Evolutionary conservation across 768 basidiomycete genomes (phyloP), one percentile per base, ranked within the genome.

Genomic region (Boletus sp.): DNA sequence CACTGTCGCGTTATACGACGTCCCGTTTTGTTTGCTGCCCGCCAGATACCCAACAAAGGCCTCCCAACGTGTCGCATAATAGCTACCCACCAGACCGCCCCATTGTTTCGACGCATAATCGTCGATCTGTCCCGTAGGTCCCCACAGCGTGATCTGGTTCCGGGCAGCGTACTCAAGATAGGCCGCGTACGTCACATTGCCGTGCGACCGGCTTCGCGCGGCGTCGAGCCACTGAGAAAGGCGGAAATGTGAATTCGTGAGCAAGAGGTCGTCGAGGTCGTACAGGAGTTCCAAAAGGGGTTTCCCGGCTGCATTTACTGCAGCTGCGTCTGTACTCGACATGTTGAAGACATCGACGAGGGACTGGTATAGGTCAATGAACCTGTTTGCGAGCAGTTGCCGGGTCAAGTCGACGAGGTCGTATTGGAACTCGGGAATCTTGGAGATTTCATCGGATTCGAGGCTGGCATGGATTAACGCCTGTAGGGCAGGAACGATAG

Each of bases 61-160:
- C 54, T 56, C 54, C 76, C 76, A 77, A 2, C 76, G 67, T 36
- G 52, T 35, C 0, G 41, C 54, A 61, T 77, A 77, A 62, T 77
- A 77, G 5, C 61, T 64, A 11, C 68, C 62, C 33, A 77, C 70
- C 48, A 77, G 69, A 5, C 76, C 75, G 1, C 68, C 71, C 75
- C 76, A 76, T 56, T 73, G 73, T 52, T 77, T 77, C n/a, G 75
- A 76, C 29, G 76, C 76, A 49, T 77, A 77, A 55, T 76, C 76
- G 54, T 72, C 71, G 68, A 74, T 76, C 64, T 77, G 63, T 14
- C 76, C 75, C 15, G 65, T 67, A 2, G 75, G 75, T 20, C 76
- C 76, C 75, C 76, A 77, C 24, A 77, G 73, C 32, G 75, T 77
- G 61, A 77, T 68, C 62, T 77, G 76, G 59, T 77, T 78, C 20